A percentile compares a stretch with the other conserved stretches of the same genome.
Conservation (phyloP, 1,139 yeast species). For the Eremothecium sinecaudum region DNA sequence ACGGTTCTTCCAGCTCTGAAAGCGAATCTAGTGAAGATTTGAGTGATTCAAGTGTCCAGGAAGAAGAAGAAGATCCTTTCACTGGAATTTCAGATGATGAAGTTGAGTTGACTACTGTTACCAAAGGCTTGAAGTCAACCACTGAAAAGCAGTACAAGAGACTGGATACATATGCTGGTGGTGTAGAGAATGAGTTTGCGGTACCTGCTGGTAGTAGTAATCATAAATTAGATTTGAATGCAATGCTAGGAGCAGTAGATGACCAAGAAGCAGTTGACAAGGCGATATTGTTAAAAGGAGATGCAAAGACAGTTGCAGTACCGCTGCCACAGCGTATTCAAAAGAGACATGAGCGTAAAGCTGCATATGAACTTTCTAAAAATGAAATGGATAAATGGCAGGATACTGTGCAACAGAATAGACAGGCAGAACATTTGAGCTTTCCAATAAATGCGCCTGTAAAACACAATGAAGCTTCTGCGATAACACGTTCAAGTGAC, state of each 20-base stretch:
- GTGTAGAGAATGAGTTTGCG: slow-evolving; percentile 61
- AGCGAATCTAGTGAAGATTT: slow-evolving; percentile 34
- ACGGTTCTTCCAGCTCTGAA: slow-evolving; percentile 14
- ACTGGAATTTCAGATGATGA: slow-evolving; percentile 34
- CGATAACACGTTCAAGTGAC: slow-evolving; percentile 43
- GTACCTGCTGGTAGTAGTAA: slow-evolving; percentile 44
- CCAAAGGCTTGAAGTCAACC: slow-evolving; percentile 26
- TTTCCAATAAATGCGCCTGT: slow-evolving; percentile 45
- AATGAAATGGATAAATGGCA: slow-evolving; percentile 85
- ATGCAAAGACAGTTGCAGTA: slow-evolving; percentile 46
- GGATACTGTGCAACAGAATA: slow-evolving; percentile 66
- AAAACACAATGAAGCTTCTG: slow-evolving; percentile 41
- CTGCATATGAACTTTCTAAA: slow-evolving; percentile 83
- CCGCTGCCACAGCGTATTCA: slow-evolving; percentile 85
- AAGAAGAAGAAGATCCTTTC: slow-evolving; percentile 31
- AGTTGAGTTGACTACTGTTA: slow-evolving; percentile 32
- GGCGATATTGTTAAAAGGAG: slow-evolving; percentile 44
- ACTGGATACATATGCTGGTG: slow-evolving; percentile 37
- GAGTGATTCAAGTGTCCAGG: slow-evolving; percentile 25
- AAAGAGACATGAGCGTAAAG: slow-evolving; percentile 75
- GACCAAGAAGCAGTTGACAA: slow-evolving; percentile 37
- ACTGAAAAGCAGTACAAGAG: slow-evolving; percentile 36
- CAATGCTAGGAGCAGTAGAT: slow-evolving; percentile 61
- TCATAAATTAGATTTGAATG: slow-evolving; percentile 54
- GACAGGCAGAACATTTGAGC: slow-evolving; percentile 74